A percentile compares a stretch with the other conserved stretches of the same genome.
phyloP scores from a whole-genome alignment of 495 filamentous ascomycete species.

The Aspergillus mulundensis region DNA sequence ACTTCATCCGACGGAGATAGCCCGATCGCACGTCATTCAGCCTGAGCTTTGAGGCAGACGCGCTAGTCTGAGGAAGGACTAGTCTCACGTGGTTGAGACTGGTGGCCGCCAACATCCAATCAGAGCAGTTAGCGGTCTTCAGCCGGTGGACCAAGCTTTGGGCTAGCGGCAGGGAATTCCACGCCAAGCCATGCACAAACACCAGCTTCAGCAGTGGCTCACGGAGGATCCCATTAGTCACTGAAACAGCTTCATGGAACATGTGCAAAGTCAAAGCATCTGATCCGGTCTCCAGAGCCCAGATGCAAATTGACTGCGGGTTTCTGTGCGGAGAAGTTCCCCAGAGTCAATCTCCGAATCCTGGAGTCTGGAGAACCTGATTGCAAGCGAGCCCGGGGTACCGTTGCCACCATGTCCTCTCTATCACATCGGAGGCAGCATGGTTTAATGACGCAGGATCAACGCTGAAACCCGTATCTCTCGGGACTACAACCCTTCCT shows the following conservation, averaged over 20 bases:
- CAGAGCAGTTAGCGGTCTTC: background rate
- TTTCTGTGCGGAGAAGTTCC: conserved; percentile 9
- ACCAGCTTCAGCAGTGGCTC: background rate
- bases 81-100: background rate
- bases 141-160: conserved; percentile 3
- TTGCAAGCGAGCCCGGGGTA: background rate
- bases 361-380: conserved; percentile 5
- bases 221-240: conserved; percentile 9
- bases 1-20: background rate
- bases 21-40: background rate
- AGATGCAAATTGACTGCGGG: background rate
- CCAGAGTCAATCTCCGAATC: conserved; percentile 3
- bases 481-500: background rate
- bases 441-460: background rate
- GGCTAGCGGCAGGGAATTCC: background rate
- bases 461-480: background rate
- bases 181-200: background rate
- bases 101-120: background rate
- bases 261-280: background rate
- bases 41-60: background rate
- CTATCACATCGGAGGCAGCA: background rate
- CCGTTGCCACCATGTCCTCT: background rate
- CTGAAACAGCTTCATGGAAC: background rate
- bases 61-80: background rate
- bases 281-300: background rate